Percentiles rank a stretch among this genome's conserved stretches.
Evolutionary conservation across 2,329 filamentous ascomycete species (phyloP).

Genomic region (Colletotrichum liriopes): DNA sequence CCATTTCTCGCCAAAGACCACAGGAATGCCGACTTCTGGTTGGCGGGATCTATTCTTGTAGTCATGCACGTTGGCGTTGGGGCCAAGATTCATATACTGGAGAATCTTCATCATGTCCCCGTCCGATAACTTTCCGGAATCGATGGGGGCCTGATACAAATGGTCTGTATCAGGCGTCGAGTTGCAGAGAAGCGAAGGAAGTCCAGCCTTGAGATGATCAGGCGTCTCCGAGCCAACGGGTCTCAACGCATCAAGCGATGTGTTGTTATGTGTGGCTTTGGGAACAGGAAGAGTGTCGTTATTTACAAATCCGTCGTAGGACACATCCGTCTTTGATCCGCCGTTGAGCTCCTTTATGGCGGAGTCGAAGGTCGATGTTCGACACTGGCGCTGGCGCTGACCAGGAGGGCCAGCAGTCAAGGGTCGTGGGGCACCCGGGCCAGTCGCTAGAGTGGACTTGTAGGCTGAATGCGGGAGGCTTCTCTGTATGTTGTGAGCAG

Average conservation of each 20-base stretch:
- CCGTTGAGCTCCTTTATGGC: slow-evolving; percentile 54
- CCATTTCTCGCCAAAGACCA: slow-evolving; percentile 46
- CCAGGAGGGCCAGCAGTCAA: slow-evolving; percentile 69
- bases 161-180: slow-evolving; percentile 12
- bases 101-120: slow-evolving; percentile 2
- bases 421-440: slow-evolving; percentile 63
- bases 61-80: background rate
- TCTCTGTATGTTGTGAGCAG: slow-evolving; percentile 8
- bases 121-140: slow-evolving; percentile 22
- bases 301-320: slow-evolving; percentile 45
- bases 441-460: slow-evolving; percentile 49
- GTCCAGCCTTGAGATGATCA: slow-evolving; percentile 7
- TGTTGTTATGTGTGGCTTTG: slow-evolving; percentile 46
- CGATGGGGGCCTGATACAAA: slow-evolving; percentile 12
- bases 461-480: slow-evolving; percentile 39
- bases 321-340: slow-evolving; percentile 45
- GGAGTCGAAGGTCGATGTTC: slow-evolving; percentile 60
- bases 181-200: slow-evolving; percentile 10
- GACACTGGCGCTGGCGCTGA: slow-evolving; percentile 62
- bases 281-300: slow-evolving; percentile 45
- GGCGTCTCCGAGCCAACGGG: slow-evolving; percentile 23
- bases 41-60: background rate
- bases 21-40: background rate
- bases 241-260: background rate
- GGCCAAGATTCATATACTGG: background rate